Base-by-base conservation (phyloP, 2,329 filamentous ascomycete species). In the Thelonectria discophora region DNA sequence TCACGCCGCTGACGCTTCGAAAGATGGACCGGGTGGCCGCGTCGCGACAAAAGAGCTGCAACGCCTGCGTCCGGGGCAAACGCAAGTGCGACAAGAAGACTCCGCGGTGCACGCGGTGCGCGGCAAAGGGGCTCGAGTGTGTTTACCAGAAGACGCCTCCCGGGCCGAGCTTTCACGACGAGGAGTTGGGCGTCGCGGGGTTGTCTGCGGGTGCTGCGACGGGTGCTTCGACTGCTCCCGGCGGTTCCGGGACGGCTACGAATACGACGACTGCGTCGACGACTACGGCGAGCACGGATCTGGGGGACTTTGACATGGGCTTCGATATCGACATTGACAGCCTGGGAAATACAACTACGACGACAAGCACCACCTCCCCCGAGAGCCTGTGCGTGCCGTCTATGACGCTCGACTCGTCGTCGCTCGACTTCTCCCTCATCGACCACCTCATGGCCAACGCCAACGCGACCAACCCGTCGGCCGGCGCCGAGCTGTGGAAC, bases 1-100 rank as follows among this genome's bases (percentile, higher is more conserved):
- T 72, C 50, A 66, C 67, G 17, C 65, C 73, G 18, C 53, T 72
- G 56, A 62, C 64, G 37, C 65, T 73, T 54, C 68, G 71, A 55
- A 75, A 73, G 65, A 67, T 72, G 63, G 72, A 74, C 42, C 71
- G 69, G 9, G 65, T 67, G 37, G 74, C 77, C 39, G 75, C 77
- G 45, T 87, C 77, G 84, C 74, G 80, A 61, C 81, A 82, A 67
- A 82, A 81, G 76, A 82, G 79, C 73, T 82, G 80, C 75, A 80
- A 82, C 64, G 76, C 79, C 55, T 83, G 81, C 66, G 80, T 82
- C 50, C 76, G 76, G 55, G 77, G 79, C 70, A 83, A 83, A 70
- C 75, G 80, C 51, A 77, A 80, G 61, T 83, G 81, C 70, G 80
- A 83, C 69, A 82, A 82, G 74, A 74, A 70, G 47, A 73, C 72